These are phyloP conservation scores for Neonectria sp. DNA, from an alignment of 2,329 filamentous ascomycete species.

Conservation along the genomic window DNA sequence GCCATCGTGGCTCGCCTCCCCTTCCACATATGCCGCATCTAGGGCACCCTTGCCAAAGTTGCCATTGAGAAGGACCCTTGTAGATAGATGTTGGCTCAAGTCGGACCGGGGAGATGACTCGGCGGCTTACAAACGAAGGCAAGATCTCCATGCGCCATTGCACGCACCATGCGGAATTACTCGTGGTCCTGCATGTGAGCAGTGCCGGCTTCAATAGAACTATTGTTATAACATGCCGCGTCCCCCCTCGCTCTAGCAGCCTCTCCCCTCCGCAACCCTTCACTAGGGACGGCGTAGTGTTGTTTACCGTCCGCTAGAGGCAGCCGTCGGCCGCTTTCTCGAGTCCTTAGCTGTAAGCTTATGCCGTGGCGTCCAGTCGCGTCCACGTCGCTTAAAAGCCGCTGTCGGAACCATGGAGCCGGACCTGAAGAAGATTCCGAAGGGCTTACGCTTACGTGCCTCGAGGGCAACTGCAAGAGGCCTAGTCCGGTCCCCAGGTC, in stretches of 20 bases:
- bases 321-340: neutral
- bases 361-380: neutral
- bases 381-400: neutral
- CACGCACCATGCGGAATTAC: neutral
- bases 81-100: neutral
- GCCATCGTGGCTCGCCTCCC: too few relatives aligned
- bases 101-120: constrained; percentile 8
- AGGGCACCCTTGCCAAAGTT: constrained; percentile 11
- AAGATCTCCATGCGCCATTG: neutral
- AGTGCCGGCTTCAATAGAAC: neutral
- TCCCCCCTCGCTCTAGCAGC: neutral
- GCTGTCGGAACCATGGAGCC: neutral
- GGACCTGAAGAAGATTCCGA: neutral
- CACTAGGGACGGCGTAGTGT: neutral
- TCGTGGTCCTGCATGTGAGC: neutral
- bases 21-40: constrained; percentile 12
- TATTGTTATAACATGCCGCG: neutral
- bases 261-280: neutral
- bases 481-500: neutral
- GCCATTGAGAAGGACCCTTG: neutral
- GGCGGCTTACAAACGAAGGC: neutral
- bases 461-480: too few relatives aligned
- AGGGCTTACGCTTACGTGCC: neutral
- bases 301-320: neutral
- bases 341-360: constrained; percentile 6